Conservation (phyloP, 768 basidiomycete species). For the Infundibulicybe gibba region DNA sequence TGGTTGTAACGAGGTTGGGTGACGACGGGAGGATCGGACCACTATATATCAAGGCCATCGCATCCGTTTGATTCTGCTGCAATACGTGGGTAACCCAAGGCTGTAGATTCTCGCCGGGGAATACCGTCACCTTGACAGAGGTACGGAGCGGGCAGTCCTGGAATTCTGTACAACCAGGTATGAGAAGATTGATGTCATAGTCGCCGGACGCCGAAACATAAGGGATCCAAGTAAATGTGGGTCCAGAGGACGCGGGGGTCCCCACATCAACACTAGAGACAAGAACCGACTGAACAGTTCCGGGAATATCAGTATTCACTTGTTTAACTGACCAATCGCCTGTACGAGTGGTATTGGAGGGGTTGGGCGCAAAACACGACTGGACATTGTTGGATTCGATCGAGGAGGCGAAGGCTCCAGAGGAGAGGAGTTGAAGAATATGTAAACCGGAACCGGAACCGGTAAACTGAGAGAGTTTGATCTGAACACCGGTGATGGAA, state of each 20-base stretch:
- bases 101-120: constrained; percentile 64
- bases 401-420: constrained; percentile 87
- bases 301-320: constrained; percentile 72
- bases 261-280: constrained; percentile 64
- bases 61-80: constrained; percentile 67
- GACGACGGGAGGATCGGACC: constrained; percentile 81
- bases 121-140: constrained; percentile 77
- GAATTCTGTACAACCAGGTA: constrained; percentile 83
- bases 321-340: constrained; percentile 68
- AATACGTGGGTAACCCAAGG: constrained; percentile 70
- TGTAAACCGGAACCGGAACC: constrained; percentile 83
- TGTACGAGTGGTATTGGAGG: constrained; percentile 65
- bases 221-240: constrained; percentile 86
- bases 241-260: constrained; percentile 55
- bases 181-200: constrained; percentile 80
- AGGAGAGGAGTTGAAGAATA: constrained; percentile 87
- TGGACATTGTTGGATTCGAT: constrained; percentile 51
- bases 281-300: constrained; percentile 74
- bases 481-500: constrained; percentile 84
- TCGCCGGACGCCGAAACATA: constrained; percentile 87
- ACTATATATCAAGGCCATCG: constrained; percentile 62
- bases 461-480: constrained; percentile 73
- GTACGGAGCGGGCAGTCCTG: constrained; percentile 82
- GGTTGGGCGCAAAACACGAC: constrained; percentile 76
- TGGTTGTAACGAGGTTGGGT: constrained; percentile 64